Conservation (phyloP, 352 stramenopile genomes). For the Blastocystis sp. region DNA sequence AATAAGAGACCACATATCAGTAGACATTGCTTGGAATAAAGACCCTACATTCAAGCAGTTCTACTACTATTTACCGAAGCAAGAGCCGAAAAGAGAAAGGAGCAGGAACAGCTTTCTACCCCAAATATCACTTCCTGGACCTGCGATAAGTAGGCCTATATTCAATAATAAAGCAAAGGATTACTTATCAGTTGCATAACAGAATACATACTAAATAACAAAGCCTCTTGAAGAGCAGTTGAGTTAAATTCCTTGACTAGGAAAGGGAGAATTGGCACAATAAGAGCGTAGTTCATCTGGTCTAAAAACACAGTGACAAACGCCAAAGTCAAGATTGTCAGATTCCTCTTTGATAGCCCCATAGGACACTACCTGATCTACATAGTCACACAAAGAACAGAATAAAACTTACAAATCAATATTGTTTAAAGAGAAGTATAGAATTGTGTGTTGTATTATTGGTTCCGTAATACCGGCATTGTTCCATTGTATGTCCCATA, state of each 20-base stretch:
- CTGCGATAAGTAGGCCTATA: conserved; percentile 54
- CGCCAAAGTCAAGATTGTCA: conserved; percentile 21
- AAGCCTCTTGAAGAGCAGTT: conserved; percentile 33
- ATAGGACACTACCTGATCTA: not conserved
- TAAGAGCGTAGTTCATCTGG: conserved; percentile 20
- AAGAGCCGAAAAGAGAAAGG: conserved; percentile 33
- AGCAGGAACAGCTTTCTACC: conserved; percentile 55
- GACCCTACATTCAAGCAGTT: not conserved
- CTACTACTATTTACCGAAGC: conserved; percentile 1
- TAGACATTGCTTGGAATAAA: conserved; percentile 40
- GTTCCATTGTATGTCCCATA: too few relatives aligned
- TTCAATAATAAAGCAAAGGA: not conserved
- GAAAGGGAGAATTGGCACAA: conserved; percentile 55
- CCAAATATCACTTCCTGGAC: conserved; percentile 32
- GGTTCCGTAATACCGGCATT: too few relatives aligned
- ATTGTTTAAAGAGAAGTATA: too few relatives aligned
- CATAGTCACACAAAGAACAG: too few relatives aligned
- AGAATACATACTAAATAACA: conserved; percentile 46
- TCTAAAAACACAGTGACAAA: conserved; percentile 54
- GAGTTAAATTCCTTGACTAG: conserved; percentile 34
- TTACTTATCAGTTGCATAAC: conserved; percentile 61
- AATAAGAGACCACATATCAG: not conserved
- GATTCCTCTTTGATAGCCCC: not conserved
- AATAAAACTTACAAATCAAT: too few relatives aligned
- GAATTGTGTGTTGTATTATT: too few relatives aligned